Evolutionary conservation across 2,329 filamentous ascomycete genomes (phyloP), one percentile per base, ranked within the genome.

Genomic region (Elsinoe necatrix): DNA sequence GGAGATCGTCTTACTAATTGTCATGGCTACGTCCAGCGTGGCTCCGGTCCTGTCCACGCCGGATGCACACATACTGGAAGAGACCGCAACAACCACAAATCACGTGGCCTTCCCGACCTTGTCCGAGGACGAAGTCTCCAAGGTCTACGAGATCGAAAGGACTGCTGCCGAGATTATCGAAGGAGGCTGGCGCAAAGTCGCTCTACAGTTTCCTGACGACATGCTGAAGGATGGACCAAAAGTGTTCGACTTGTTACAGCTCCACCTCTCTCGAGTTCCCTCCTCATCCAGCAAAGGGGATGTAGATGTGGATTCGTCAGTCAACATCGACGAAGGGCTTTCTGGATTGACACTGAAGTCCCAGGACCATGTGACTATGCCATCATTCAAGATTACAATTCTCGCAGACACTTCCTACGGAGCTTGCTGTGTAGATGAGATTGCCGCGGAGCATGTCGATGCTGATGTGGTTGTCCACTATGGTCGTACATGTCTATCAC

Each of bases 371-470:
- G 14, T 4, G 4, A 4, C 5, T 4, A 4, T n/a, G 21, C 31
- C 8, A 8, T 14, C 39, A 2, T 37, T 45, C 23, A 72, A 77
- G 60, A 77, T 97, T 54, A 95, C 87, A 64, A 91, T 98, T 59
- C 76, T 98, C 16, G 93, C 86, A 29, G 93, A 98, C 70, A 97
- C 93, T 1, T 96, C 92, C 1, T 98, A 97, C 71, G 95, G 93
- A 59, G 86, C 92, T 0, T 98, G 93, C 73, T 98, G 93, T 66
- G 91, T 97, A 16, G 93, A 98, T 66, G 93, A 98, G 73, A 85
- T 97, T 39, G 93, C 93, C 0, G 93, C 93, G 1, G 91, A 98
- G 69, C 93, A 98, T 69, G 86, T 89, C 14, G 80, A 89, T 65
- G 91, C 93, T 5, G 86, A 97, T 60, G 88, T 90, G 0, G 87